These are phyloP conservation scores for Angomonas desouzai DNA, from an alignment of 208 protist genomes.

Conservation along the genomic window DNA sequence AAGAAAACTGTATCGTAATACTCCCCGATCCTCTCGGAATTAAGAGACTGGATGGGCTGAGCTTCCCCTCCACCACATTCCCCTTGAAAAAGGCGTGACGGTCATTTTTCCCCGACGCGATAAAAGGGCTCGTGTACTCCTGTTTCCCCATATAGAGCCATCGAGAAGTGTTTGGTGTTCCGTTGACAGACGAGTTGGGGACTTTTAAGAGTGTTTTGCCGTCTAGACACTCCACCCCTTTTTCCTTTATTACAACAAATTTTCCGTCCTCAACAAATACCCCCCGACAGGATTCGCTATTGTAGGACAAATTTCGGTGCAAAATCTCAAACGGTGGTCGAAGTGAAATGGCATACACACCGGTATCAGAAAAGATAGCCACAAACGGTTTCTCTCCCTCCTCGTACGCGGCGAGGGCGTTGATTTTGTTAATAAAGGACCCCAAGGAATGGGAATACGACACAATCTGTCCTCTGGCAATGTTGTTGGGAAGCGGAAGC, in stretches of 20 bases:
- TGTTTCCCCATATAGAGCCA: slow-evolving; percentile 2
- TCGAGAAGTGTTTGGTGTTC: slow-evolving; percentile 25
- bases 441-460: slow-evolving; percentile 28
- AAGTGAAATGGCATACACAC: slow-evolving; percentile 22
- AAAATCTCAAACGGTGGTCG: slow-evolving; percentile 23
- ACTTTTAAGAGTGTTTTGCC: background rate
- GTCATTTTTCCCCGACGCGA: slow-evolving; percentile 6
- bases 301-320: slow-evolving; percentile 19
- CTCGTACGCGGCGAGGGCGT: slow-evolving; percentile 22
- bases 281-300: slow-evolving; percentile 19
- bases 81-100: slow-evolving; percentile 25
- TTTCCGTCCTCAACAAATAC: slow-evolving; percentile 31
- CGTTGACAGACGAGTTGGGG: slow-evolving; percentile 12
- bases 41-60: slow-evolving; percentile 31
- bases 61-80: slow-evolving; percentile 29
- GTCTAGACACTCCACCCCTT: background rate
- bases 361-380: slow-evolving; percentile 19
- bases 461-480: slow-evolving; percentile 33
- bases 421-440: slow-evolving; percentile 25
- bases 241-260: background rate
- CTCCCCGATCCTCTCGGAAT: slow-evolving; percentile 60
- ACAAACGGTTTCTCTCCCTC: slow-evolving; percentile 2
- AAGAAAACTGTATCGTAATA: slow-evolving; percentile 75
- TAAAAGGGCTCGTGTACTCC: background rate
- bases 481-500: slow-evolving; percentile 35